Evolutionary conservation across 148 eudicot species (phyloP).

Genomic region (Euryodendron excelsum): DNA sequence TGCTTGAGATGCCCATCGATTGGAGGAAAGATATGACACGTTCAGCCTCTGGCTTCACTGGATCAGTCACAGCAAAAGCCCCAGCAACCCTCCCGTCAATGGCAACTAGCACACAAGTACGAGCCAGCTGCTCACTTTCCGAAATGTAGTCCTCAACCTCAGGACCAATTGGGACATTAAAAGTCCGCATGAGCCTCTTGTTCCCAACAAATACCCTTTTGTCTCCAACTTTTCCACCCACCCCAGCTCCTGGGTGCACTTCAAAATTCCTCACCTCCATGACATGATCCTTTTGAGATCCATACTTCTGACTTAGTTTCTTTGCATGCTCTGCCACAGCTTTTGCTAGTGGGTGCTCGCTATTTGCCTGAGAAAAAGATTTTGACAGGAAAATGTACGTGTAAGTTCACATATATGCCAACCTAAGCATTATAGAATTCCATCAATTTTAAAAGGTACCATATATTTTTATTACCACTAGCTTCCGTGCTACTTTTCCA

Average conservation of each 20-base stretch:
- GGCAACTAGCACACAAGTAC: slow-evolving; percentile 79
- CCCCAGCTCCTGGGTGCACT: slow-evolving; percentile 95
- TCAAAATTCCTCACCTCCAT: slow-evolving; percentile 76
- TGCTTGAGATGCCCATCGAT: slow-evolving; percentile 78
- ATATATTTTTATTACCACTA: background rate
- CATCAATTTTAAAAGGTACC: background rate
- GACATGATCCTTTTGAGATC: slow-evolving; percentile 38
- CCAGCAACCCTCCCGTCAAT: slow-evolving; percentile 77
- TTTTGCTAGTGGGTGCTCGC: slow-evolving; percentile 95
- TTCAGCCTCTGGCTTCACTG: slow-evolving; percentile 90
- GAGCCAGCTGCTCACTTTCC: slow-evolving; percentile 67
- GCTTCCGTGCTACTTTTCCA: background rate
- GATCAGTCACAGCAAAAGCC: slow-evolving; percentile 92
- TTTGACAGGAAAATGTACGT: background rate
- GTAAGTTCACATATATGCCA: background rate
- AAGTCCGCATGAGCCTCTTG: slow-evolving; percentile 71
- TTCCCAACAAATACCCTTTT: slow-evolving; percentile 74
- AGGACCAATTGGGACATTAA: slow-evolving; percentile 46
- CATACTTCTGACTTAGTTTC: slow-evolving; percentile 45
- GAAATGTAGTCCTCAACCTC: slow-evolving; percentile 64
- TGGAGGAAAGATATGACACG: slow-evolving; percentile 62
- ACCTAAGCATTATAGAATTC: background rate
- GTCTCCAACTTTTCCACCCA: slow-evolving; percentile 74
- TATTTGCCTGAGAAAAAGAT: slow-evolving; percentile 59
- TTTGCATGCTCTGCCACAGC: slow-evolving; percentile 82